Evolutionary conservation across 2,329 filamentous ascomycete species (phyloP).

Genomic region (Blumeria hordei): DNA sequence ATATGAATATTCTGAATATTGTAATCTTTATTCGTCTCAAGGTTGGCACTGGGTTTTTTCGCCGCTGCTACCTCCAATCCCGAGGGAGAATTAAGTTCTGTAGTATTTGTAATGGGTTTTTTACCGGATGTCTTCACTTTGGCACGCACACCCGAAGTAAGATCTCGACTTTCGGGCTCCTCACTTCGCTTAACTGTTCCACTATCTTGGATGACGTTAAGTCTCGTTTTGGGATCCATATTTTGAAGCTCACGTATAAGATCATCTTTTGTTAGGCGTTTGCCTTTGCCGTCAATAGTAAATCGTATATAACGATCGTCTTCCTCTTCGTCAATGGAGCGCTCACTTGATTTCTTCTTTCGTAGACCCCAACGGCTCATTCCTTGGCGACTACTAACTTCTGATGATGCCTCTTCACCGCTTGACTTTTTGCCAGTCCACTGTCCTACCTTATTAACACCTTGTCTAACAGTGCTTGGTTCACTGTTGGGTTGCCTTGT

Average conservation of each 20-base stretch:
- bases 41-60: constrained; percentile 7
- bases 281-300: constrained; percentile 47
- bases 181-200: constrained; percentile 13
- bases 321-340: constrained; percentile 22
- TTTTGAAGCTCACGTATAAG: constrained; percentile 53
- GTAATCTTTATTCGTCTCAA: constrained; percentile 2
- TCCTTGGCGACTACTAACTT: constrained; percentile 8
- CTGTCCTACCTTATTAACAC: constrained; percentile 10
- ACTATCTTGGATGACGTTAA: constrained; percentile 10
- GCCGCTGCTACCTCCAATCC: constrained; percentile 1
- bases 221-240: constrained; percentile 37
- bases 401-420: background rate
- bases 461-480: constrained; percentile 7
- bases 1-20: background rate
- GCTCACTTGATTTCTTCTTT: constrained; percentile 5
- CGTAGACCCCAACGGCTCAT: constrained; percentile 12
- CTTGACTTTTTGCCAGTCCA: constrained; percentile 7
- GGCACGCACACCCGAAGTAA: constrained; percentile 1
- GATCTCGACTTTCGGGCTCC: constrained; percentile 12
- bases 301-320: constrained; percentile 55
- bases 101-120: background rate
- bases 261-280: constrained; percentile 56
- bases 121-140: background rate
- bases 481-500: constrained; percentile 6
- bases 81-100: constrained; percentile 1